Percentiles rank a stretch among this genome's conserved stretches.
phyloP scores from a whole-genome alignment of 345 rosid species.

The Nephelium lappaceum region DNA sequence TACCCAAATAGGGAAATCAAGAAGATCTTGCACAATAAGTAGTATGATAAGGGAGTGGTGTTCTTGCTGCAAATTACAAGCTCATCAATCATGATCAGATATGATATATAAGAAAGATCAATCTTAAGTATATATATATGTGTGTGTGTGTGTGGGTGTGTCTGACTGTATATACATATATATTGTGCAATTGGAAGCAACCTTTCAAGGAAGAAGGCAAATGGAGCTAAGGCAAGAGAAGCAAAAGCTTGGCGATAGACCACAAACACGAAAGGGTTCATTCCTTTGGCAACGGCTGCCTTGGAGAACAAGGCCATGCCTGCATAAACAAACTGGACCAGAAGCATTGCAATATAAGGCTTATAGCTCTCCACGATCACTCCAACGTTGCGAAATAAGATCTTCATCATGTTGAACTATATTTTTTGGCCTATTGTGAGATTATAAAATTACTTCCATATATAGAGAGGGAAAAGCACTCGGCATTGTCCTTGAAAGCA shows the following conservation, averaged over 20 bases:
- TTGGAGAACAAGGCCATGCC: conserved; percentile 86
- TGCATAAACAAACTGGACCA: conserved; percentile 65
- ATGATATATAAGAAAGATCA: not conserved
- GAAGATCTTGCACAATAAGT: conserved; percentile 51
- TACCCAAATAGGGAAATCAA: conserved; percentile 57
- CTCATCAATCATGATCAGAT: not conserved
- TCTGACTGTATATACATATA: not conserved
- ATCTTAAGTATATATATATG: not conserved
- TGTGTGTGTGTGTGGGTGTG: no score
- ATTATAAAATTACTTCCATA: not conserved
- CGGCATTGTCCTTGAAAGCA: not conserved
- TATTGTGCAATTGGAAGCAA: conserved; percentile 7
- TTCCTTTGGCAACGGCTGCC: conserved; percentile 70
- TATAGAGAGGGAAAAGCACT: conserved; percentile 13
- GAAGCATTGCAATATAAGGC: conserved; percentile 64
- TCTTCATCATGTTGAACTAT: conserved; percentile 24
- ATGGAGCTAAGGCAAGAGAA: conserved; percentile 60
- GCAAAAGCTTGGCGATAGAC: conserved; percentile 86
- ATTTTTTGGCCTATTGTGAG: not conserved
- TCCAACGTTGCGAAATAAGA: conserved; percentile 15
- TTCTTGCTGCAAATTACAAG: conserved; percentile 41
- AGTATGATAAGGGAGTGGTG: conserved; percentile 45
- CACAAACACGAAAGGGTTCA: conserved; percentile 77
- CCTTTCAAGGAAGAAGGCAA: conserved; percentile 83
- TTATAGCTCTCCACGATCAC: conserved; percentile 37